phyloP scores from a whole-genome alignment of 2,329 filamentous ascomycete species.

The Lachnellula occidentalis region DNA sequence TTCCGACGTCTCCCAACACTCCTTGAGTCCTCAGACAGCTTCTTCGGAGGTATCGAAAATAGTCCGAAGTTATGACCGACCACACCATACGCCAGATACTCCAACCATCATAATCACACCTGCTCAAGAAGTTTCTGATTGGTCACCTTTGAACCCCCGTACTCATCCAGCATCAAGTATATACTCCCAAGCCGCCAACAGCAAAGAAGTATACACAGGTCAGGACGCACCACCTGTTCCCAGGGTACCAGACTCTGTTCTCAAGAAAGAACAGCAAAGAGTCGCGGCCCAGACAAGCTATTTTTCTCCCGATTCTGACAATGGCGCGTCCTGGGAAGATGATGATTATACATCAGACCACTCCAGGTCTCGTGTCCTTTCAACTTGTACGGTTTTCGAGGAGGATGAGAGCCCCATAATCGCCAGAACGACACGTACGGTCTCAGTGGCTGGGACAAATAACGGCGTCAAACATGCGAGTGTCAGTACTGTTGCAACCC shows the following conservation, averaged over 20 bases:
- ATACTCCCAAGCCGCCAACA: conserved; percentile 51
- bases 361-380: conserved; percentile 19
- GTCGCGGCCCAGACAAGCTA: conserved; percentile 25
- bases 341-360: conserved; percentile 14
- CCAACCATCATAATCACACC: conserved; percentile 50
- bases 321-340: conserved; percentile 25
- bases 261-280: conserved; percentile 23
- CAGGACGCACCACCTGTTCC: conserved; percentile 55
- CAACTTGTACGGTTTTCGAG: conserved; percentile 62
- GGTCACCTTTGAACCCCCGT: conserved; percentile 26
- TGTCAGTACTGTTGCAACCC: conserved; percentile 25
- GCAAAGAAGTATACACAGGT: conserved; percentile 23
- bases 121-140: conserved; percentile 36
- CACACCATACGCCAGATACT: conserved; percentile 31
- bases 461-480: conserved; percentile 21
- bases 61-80: conserved; percentile 21
- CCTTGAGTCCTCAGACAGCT: conserved; percentile 45
- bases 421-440: conserved; percentile 35
- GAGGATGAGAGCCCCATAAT: conserved; percentile 52
- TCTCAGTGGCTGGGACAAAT: conserved; percentile 25
- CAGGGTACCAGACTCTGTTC: conserved; percentile 40
- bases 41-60: conserved; percentile 24
- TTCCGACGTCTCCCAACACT: conserved; percentile 40
- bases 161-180: conserved; percentile 31
- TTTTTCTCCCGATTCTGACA: conserved; percentile 29